phyloP scores from a whole-genome alignment of 257 asterid genomes.

The Rehmannia glutinosa region DNA sequence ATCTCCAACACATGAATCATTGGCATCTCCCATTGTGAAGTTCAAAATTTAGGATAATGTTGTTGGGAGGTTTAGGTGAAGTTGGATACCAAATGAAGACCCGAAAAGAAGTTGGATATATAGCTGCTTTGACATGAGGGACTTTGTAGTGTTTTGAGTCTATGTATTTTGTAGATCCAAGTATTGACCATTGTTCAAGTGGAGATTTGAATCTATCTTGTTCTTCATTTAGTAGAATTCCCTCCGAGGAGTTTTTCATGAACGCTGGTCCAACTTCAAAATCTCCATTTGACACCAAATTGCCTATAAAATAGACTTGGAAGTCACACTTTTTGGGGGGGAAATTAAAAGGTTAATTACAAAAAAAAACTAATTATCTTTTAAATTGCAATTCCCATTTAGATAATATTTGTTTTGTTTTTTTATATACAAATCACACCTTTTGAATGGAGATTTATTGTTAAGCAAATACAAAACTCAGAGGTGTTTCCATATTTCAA shows the following conservation, averaged over 20 bases:
- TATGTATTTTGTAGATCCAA: conserved; percentile 22
- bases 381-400: too few relatives aligned
- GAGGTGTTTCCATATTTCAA: too few relatives aligned
- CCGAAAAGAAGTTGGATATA: conserved; percentile 30
- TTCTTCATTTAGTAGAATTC: conserved; percentile 15
- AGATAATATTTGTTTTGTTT: too few relatives aligned
- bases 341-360: too few relatives aligned
- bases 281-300: conserved; percentile 16
- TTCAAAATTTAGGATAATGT: conserved; percentile 5
- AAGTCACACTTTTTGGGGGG: neutral
- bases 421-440: too few relatives aligned
- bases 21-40: conserved; percentile 30
- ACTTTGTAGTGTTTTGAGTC: conserved; percentile 23
- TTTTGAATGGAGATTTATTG: too few relatives aligned
- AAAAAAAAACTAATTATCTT: neutral
- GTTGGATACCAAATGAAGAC: conserved; percentile 6
- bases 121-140: conserved; percentile 30
- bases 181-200: conserved; percentile 23
- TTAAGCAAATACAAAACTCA: too few relatives aligned
- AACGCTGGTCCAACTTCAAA: conserved; percentile 31
- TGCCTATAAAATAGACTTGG: conserved; percentile 5
- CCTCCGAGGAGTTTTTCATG: conserved; percentile 16
- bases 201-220: neutral
- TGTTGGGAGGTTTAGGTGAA: neutral
- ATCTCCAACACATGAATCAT: conserved; percentile 24